phyloP scores from a whole-genome alignment of 305 asterid genomes.

The Fraxinus nigra region DNA sequence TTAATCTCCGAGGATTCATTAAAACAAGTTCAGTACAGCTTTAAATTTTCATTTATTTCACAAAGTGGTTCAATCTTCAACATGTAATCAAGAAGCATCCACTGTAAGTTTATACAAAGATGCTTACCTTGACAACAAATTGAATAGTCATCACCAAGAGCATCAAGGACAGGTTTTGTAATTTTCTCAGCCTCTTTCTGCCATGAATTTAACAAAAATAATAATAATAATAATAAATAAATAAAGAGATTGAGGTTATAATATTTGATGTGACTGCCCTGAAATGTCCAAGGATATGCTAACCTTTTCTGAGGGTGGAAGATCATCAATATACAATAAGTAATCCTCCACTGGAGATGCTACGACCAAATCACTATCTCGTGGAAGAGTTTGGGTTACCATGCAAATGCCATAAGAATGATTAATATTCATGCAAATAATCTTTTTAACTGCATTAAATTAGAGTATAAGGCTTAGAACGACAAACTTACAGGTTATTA shows the following conservation, averaged over 20 bases:
- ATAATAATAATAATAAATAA: not conserved
- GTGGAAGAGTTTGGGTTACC: conserved; percentile 17
- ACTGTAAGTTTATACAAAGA: not conserved
- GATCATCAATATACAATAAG: conserved; percentile 81
- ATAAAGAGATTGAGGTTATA: conserved; percentile 8
- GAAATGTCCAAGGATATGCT: conserved; percentile 6
- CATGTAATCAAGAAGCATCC: not conserved
- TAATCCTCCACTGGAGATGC: conserved; percentile 89
- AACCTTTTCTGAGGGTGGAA: conserved; percentile 72
- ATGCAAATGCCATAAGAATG: not conserved
- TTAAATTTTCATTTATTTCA: not conserved
- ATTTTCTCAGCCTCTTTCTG: conserved; percentile 73
- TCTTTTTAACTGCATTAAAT: conserved; percentile 7
- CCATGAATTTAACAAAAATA: conserved; percentile 13
- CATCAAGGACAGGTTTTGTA: conserved; percentile 66
- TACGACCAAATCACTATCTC: conserved; percentile 74
- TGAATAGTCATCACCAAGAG: conserved; percentile 90
- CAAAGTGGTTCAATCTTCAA: conserved; percentile 4
- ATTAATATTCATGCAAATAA: not conserved
- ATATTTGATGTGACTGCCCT: conserved; percentile 8
- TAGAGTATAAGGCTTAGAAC: not conserved
- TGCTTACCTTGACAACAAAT: conserved; percentile 72
- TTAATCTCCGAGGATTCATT: not conserved
- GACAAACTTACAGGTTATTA: conserved; percentile 84
- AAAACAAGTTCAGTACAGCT: not conserved